Base-by-base conservation (phyloP, 2,329 filamentous ascomycete species). In the Fonsecaea erecta region DNA sequence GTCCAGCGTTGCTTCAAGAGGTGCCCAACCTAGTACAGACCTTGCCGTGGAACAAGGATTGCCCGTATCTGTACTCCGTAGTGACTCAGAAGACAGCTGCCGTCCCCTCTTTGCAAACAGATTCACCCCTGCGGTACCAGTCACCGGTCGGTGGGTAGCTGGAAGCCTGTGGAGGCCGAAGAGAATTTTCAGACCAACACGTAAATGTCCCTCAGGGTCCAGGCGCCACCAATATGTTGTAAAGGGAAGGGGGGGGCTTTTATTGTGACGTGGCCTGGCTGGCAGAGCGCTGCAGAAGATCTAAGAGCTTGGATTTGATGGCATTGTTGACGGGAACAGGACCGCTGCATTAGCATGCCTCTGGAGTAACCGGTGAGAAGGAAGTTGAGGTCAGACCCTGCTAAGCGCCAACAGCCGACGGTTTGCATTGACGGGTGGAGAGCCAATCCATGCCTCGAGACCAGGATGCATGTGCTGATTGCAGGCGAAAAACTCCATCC, bases 321-420 rank as follows among this genome's bases (percentile, higher is more conserved):
- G 26, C 18, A 48, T 48, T 48, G 43, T 48, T 11, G 43, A 48
- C 26, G 43, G 43, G 43, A 11, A 24, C 11, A 14, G 21, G 18
- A 48, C 16, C 21, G 43, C 43, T 48, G 43, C 43, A 48, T 48
- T 48, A 48, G 43, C 43, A 48, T 48, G 18, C 43, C 6, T 48
- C 43, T 48, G 43, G 43, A 12, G 21, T 14, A 16, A 48, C 43
- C 43, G 43, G 43, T 48, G 43, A 14, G 43, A 48, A 48, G 43
- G 37, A 48, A 48, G 16, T 48, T 26, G 43, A 48, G 43, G 43
- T 48, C 43, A 48, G 43, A 9, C 43, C 9, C 11, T 48, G 43
- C 26, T 48, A 48, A 48, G 43, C 43, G 43, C 43, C 43, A 48
- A 48, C 43, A 48, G 43, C 43, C 43, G 43, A 48, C 26, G n/a